Evolutionary conservation across 192 early-diverging fungal species (phyloP), one percentile per base, ranked within the genome.

Genomic region (Entrophospora sp.): DNA sequence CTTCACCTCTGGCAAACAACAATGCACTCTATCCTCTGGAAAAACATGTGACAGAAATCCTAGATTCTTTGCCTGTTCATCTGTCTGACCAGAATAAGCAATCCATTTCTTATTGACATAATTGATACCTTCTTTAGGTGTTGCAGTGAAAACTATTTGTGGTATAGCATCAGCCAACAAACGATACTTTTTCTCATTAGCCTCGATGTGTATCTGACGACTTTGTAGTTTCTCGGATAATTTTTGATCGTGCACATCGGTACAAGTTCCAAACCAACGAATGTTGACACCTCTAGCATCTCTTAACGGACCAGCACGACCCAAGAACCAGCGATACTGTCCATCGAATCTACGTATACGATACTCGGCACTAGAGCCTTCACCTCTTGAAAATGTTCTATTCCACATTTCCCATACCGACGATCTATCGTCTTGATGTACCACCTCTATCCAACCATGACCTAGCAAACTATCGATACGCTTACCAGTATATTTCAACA

Each of bases 131-230:
- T 71, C 66, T 32, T 74, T 73, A 20, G 79, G 79, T 0, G 77
- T 64, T 14, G 77, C 75, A 0, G 79, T 83, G 56, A 83, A 83
- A 2, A 83, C 81, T 42, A 83, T 79, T 63, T 83, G 81, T 8
- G 81, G 81, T 32, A 83, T 83, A 6, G 81, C 79, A 51, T 83
- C 81, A 0, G 81, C 81, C 20, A 83, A 49, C 9, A 80, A 55
- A 31, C 81, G 68, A 51, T 83, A 83, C 69, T 83, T 83, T 60
- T 77, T 73, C 72, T 83, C 81, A 43, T 77, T 83, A 51, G 74
- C 74, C 45, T 79, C 77, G 27, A 76, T 69, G 38, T 83, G 79
- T 31, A 74, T 64, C 53, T 81, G 81, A 9, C 79, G 73, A 44
- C 69, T 72, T 34, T 72, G 64, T 16, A 62, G 69, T 12, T 79